A percentile compares a stretch with the other conserved stretches of the same genome.
These are phyloP conservation scores for Hygrophila difformis DNA, from an alignment of 257 asterid genomes.

Conservation along the genomic window DNA sequence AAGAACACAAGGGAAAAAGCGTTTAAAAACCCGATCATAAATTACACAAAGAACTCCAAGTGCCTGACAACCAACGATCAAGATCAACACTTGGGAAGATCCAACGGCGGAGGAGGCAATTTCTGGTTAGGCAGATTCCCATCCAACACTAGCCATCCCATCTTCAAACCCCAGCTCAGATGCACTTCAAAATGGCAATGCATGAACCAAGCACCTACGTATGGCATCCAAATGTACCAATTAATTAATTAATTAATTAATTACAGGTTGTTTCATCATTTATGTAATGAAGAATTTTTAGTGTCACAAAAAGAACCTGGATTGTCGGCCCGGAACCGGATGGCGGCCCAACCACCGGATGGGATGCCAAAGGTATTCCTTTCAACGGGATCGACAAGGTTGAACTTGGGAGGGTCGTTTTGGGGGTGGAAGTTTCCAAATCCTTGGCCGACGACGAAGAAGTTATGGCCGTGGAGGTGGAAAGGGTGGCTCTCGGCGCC, in stretches of 20 bases:
- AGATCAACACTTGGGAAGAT: constrained; percentile 62
- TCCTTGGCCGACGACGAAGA: constrained; percentile 57
- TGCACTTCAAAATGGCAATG: constrained; percentile 68
- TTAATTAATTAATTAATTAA: not conserved
- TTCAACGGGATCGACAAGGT: constrained; percentile 62
- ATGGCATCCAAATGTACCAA: not conserved
- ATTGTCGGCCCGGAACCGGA: constrained; percentile 64
- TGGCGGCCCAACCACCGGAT: constrained; percentile 65
- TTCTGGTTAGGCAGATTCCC: constrained; percentile 59
- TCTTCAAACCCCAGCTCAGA: constrained; percentile 68
- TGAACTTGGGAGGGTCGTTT: constrained; percentile 41
- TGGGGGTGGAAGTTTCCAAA: constrained; percentile 49
- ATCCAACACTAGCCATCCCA: constrained; percentile 77
- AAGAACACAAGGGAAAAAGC: not conserved
- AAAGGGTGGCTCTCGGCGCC: constrained; percentile 71
- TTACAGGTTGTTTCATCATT: not conserved
- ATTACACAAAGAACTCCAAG: not conserved
- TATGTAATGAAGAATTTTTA: not conserved
- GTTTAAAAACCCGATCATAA: too few relatives aligned
- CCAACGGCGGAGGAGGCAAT: constrained; percentile 64
- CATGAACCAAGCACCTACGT: constrained; percentile 64
- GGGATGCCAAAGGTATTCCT: constrained; percentile 54
- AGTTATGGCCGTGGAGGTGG: constrained; percentile 55
- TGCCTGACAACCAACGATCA: not conserved
- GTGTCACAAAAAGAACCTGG: constrained; percentile 35